These are phyloP conservation scores for Chloris gayana DNA, from an alignment of 176 grass and related monocot species.

Conservation along the genomic window DNA sequence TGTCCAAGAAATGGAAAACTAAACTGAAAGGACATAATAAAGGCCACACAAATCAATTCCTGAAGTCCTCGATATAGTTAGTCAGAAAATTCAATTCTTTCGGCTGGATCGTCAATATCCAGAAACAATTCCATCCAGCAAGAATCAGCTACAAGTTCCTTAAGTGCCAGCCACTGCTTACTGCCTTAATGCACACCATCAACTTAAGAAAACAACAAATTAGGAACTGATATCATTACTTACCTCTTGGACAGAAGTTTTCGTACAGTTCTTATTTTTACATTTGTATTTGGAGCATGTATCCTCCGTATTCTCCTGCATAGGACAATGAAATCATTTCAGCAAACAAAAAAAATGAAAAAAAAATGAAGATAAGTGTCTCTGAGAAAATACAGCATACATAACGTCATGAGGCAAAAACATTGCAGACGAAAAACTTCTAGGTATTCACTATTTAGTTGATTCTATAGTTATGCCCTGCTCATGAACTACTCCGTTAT, in stretches of 20 bases:
- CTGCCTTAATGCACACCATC: background rate
- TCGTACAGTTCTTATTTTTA: background rate
- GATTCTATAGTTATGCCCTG: background rate
- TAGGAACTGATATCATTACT: conserved; percentile 25
- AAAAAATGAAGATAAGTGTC: background rate
- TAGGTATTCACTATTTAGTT: conserved; percentile 3
- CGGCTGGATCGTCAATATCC: too few relatives aligned
- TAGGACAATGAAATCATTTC: background rate
- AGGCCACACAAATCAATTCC: too few relatives aligned
- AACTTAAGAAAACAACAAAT: conserved; percentile 15
- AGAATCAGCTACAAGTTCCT: too few relatives aligned
- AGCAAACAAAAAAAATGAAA: background rate
- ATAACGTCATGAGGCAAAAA: background rate
- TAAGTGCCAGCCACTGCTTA: too few relatives aligned
- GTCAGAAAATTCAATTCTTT: too few relatives aligned
- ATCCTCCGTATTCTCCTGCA: conserved; percentile 13
- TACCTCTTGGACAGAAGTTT: conserved; percentile 1
- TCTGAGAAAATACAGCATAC: background rate
- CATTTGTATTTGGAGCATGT: conserved; percentile 2
- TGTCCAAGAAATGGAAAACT: too few relatives aligned
- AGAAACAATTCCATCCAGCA: too few relatives aligned
- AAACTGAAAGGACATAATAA: too few relatives aligned
- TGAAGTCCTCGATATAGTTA: too few relatives aligned
- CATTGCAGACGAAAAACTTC: background rate
- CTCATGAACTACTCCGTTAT: conserved; percentile 5